phyloP scores from a whole-genome alignment of 208 protist genomes.

The Endotrypanum monterogeii region DNA sequence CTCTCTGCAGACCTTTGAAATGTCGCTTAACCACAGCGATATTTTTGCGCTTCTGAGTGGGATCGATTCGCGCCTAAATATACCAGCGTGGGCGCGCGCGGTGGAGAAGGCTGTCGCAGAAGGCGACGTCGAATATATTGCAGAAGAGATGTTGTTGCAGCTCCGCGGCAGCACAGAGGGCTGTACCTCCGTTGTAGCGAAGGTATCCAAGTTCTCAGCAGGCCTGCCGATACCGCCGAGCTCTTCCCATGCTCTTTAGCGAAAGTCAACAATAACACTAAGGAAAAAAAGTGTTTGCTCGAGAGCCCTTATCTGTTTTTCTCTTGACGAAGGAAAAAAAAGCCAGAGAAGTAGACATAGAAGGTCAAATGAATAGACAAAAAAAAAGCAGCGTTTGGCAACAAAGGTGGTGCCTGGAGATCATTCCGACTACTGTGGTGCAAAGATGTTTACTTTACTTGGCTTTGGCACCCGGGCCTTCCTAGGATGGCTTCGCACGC shows the following conservation, averaged over 20 bases:
- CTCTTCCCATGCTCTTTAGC: conserved; percentile 28
- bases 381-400: no score
- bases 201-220: conserved; percentile 39
- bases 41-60: conserved; percentile 61
- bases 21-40: conserved; percentile 52
- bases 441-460: background rate
- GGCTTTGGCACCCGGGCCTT: background rate
- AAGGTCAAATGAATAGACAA: no score
- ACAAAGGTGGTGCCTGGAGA: no score
- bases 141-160: conserved; percentile 75
- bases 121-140: conserved; percentile 73
- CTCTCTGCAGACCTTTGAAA: conserved; percentile 45
- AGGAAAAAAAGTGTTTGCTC: background rate
- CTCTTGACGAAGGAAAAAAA: no score
- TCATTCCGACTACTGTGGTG: background rate
- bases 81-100: conserved; percentile 19
- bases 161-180: conserved; percentile 26
- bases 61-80: conserved; percentile 33
- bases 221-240: conserved; percentile 41
- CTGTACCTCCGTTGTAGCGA: conserved; percentile 45
- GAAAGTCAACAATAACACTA: background rate
- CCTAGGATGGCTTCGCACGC: background rate
- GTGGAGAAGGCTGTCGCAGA: conserved; percentile 24
- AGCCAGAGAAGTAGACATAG: no score
- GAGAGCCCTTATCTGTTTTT: background rate